Evolutionary conservation across 306 rosid species (phyloP), one percentile per base, ranked within the genome.

Genomic region (Fagus crenata): DNA sequence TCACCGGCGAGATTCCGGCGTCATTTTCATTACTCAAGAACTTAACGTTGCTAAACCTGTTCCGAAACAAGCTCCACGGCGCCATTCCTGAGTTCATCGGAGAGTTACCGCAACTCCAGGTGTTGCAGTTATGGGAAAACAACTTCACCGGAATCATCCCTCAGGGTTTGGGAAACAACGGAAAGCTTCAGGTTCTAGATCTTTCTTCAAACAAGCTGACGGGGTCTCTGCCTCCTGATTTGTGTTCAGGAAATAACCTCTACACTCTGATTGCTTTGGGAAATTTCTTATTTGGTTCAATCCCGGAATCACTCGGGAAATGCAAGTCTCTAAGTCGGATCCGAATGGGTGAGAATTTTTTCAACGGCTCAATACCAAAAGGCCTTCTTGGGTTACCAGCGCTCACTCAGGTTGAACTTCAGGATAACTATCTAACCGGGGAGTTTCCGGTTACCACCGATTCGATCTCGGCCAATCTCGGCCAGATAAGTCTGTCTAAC

Each of bases 111-210:
- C 82, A 80, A 42, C 80, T 94, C 61, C 92, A 94, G 77, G 98
- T 94, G 0, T 70, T 94, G 75, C 98, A 94, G 81, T 78, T 94
- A 13, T 94, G 98, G 98, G 97, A 92, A 85, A 94, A 94, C 73
- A 94, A 94, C 86, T 90, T 94, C 88, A 94, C 98, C 0, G 98
- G 92, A 1, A 85, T 84, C 64, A 90, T 94, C 72, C 98, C 98
- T 15, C 85, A 64, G 58, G 86, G 95, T 40, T 71, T 94, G 64
- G 98, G 98, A 17, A 89, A 81, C 67, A 94, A 94, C 12, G 96
- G 98, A 8, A 94, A 60, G 82, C 93, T 94, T 67, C 85, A 75
- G 7, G 42, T 81, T 46, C 76, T 92, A 0, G 98, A 94, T 80
- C 84, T 94, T 68, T 94, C 98, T 2, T 92, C 98, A 0, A 94